Evolutionary conservation across 441 rosid species (phyloP).

Genomic region (Croton setiger): DNA sequence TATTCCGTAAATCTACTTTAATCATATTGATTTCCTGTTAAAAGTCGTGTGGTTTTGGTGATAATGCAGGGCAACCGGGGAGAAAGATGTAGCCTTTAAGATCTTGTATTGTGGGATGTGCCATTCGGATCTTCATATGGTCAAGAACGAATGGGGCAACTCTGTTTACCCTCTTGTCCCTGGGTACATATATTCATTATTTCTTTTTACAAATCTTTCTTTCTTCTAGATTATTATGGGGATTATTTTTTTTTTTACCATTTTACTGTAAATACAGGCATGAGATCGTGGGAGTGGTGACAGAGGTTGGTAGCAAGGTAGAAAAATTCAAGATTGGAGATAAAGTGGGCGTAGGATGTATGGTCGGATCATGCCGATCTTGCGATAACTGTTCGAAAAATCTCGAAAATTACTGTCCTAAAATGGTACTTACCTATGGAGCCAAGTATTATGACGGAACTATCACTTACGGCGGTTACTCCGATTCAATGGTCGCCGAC

Average conservation of each 20-base stretch:
- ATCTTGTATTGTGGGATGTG: conserved; percentile 26
- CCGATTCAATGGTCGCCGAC: no score
- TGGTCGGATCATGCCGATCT: conserved; percentile 59
- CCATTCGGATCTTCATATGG: conserved; percentile 22
- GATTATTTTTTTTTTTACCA: no score
- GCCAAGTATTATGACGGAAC: conserved; percentile 37
- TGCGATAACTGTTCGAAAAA: conserved; percentile 55
- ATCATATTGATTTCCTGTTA: no score
- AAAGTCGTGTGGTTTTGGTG: neutral
- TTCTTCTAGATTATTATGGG: no score
- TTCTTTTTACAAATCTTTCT: neutral
- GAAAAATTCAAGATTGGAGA: conserved; percentile 30
- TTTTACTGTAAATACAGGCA: conserved; percentile 10
- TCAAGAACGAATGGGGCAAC: conserved; percentile 22
- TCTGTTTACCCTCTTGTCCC: conserved; percentile 24
- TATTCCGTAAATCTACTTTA: neutral
- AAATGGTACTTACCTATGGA: conserved; percentile 37
- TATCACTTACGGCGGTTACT: no score
- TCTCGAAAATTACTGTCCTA: conserved; percentile 65
- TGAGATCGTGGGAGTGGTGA: conserved; percentile 19
- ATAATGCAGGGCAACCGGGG: conserved; percentile 21
- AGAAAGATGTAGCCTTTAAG: conserved; percentile 22
- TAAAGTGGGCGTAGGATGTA: conserved; percentile 64
- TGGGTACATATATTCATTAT: conserved; percentile 9
- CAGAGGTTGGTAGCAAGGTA: conserved; percentile 17